Evolutionary conservation across 495 filamentous ascomycete genomes (phyloP), one percentile per base, ranked within the genome.

Genomic region (Aspergillus conjunctus): DNA sequence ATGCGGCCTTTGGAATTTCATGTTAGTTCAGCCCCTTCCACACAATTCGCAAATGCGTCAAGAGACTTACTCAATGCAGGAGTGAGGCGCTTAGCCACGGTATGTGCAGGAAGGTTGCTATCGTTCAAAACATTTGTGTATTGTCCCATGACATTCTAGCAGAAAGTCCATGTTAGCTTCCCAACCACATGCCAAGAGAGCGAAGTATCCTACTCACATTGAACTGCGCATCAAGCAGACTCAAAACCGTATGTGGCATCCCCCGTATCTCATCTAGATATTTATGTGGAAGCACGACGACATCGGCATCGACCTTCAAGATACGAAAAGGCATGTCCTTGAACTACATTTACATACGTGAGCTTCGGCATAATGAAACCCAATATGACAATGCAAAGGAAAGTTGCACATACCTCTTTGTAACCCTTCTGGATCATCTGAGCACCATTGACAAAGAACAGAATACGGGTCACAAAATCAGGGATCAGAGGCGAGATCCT

Each of bases 261-360:
- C 60, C 43, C 33, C 62, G 65, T 2, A 77, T 54, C 44, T 75
- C 71, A 34, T 68, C 46, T 1, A 70, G 54, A 48, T 75, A 77
- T 21, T 63, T 71, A 3, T 54, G 54, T 2, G 74, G 72, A 43
- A 77, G 58, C 4, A 75, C 68, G 10, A 73, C 59, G 34, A 75
- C 26, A 51, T 75, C 74, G n/a, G 68, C 69, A 55, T 77, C 72
- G 8, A 64, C 56, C 7, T 70, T 73, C n/a, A 72, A 63, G 22
- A 77, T 57, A 5, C 71, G 66, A 44, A 71, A 76, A 3, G 72
- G 66, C 8, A 31, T 56, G 30, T 69, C 58, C 50, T 66, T 69
- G 57, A 71, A 74, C 72, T 76, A 54, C 26, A 5, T 26, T 26
- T 26, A 2, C 26, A 26, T 26, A 26, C 5, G 0, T 30, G 0